A percentile compares a stretch with the other conserved stretches of the same genome.
Conservation (phyloP, 2,329 filamentous ascomycete species). For the Aspergillus japonicus region DNA sequence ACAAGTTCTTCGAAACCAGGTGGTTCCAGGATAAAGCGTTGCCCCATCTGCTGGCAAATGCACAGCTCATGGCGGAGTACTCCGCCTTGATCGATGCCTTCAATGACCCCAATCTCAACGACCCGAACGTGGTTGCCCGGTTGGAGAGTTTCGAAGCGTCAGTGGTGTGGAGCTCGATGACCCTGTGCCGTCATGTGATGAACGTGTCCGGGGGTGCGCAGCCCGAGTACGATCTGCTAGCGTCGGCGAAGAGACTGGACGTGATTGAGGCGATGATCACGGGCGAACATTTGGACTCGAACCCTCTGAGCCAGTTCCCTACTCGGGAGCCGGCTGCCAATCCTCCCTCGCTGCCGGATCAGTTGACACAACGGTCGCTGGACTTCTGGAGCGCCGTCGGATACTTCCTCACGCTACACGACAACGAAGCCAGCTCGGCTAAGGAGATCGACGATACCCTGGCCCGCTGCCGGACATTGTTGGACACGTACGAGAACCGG, state of each 20-base stretch:
- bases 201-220: slow-evolving; percentile 37
- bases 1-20: slow-evolving; percentile 74
- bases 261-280: slow-evolving; percentile 76
- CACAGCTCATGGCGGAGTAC: slow-evolving; percentile 64
- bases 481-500: slow-evolving; percentile 80
- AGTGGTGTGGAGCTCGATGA: slow-evolving; percentile 60
- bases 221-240: slow-evolving; percentile 58
- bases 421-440: slow-evolving; percentile 53
- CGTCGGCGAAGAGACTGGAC: slow-evolving; percentile 68
- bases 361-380: slow-evolving; percentile 61
- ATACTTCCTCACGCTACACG: slow-evolving; percentile 66
- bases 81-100: slow-evolving; percentile 59
- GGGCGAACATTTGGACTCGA: slow-evolving; percentile 62
- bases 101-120: slow-evolving; percentile 39
- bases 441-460: slow-evolving; percentile 67
- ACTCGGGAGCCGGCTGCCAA: slow-evolving; percentile 39
- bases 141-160: slow-evolving; percentile 57
- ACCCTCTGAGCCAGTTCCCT: slow-evolving; percentile 47
- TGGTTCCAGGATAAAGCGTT: slow-evolving; percentile 70
- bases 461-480: slow-evolving; percentile 63
- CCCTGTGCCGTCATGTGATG: slow-evolving; percentile 49
- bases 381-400: slow-evolving; percentile 82
- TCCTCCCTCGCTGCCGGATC: slow-evolving; percentile 45
- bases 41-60: slow-evolving; percentile 54
- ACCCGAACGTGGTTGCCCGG: slow-evolving; percentile 38